Base-by-base conservation (phyloP, 1,284 basidiomycete species). In the Phellopilus nigrolimitatus region DNA sequence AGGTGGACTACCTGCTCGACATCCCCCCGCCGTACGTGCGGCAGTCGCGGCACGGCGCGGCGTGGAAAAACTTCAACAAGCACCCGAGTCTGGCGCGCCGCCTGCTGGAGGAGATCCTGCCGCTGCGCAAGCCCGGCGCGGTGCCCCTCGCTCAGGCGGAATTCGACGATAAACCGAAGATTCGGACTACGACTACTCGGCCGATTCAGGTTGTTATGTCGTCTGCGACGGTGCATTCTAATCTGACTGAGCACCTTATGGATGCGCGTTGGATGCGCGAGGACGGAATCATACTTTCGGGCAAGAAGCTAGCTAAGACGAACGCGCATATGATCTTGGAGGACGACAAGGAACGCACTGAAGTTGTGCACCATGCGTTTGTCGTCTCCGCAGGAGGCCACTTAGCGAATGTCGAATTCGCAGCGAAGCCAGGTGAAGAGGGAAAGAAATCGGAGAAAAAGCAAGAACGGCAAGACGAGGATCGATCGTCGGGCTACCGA, bases 1-100 rank as follows among this genome's bases (percentile, higher is more conserved):
- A 90, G 62, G 80, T 78, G 38, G 88, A 90, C 59, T 82, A 80
- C 61, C 67, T 88, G 37, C 69, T 90, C 49, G 76, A 76, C 25
- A 54, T 77, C 68, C 15, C 66, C 71, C 53, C 75, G 70, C 27
- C 62, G 49, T 42, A 70, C 66, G 60, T 70, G 68, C 58, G 70
- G 62, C 68, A 62, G 42, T 67, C 61, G 59, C 67, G 63, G 47
- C 58, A 58, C 53, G 55, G 60, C 42, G 64, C 74, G 56, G 68
- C 71, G 10, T 63, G 68, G 56, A 69, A 66, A 57, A 73, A 71
- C 56, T 63, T 75, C 28, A 62, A 64, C 44, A 70, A 65, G 49
- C 84, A 87, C 60, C 74, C 78, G n/a, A 74, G 76, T 5, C 67
- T 74, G 19, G 79, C 85, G 40, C 72, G 77, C 41, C 70, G 71